Evolutionary conservation across 306 rosid genomes (phyloP).

Genomic region (Mucuna pruriens): DNA sequence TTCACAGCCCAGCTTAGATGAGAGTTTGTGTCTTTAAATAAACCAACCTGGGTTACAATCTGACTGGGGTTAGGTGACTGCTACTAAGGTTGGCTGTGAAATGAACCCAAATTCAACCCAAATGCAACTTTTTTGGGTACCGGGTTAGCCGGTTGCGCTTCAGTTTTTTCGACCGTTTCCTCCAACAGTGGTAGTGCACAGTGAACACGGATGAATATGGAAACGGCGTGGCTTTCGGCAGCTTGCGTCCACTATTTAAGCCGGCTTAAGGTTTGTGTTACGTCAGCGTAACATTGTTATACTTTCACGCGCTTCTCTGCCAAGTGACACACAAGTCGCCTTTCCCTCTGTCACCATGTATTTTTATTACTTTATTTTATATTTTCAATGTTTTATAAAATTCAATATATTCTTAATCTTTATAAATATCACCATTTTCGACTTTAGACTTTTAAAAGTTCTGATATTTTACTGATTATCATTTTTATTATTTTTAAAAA

Average conservation of each 20-base stretch:
- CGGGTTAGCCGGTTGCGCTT: slow-evolving; percentile 44
- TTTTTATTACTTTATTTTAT: neutral
- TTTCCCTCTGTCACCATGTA: neutral
- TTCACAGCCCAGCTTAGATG: slow-evolving; percentile 54
- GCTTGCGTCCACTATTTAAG: slow-evolving; percentile 36
- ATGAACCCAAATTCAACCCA: slow-evolving; percentile 70
- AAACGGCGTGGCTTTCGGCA: slow-evolving; percentile 50
- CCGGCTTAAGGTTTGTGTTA: slow-evolving; percentile 40
- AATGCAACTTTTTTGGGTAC: slow-evolving; percentile 59
- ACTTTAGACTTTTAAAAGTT: too few relatives aligned
- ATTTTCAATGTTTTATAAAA: too few relatives aligned
- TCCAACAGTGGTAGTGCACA: neutral
- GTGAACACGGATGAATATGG: slow-evolving; percentile 4
- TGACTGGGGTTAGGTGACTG: slow-evolving; percentile 76
- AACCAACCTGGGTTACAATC: slow-evolving; percentile 66
- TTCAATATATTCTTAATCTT: too few relatives aligned
- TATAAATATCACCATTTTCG: too few relatives aligned
- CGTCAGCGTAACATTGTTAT: slow-evolving; percentile 36
- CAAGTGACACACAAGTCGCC: neutral
- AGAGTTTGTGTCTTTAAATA: slow-evolving; percentile 60
- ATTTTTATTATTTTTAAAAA: too few relatives aligned
- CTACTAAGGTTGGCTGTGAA: slow-evolving; percentile 52
- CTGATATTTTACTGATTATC: too few relatives aligned
- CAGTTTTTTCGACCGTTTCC: slow-evolving; percentile 51
- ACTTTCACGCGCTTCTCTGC: slow-evolving; percentile 27